Conservation (phyloP, 768 basidiomycete species). For the Calocera cornea region DNA sequence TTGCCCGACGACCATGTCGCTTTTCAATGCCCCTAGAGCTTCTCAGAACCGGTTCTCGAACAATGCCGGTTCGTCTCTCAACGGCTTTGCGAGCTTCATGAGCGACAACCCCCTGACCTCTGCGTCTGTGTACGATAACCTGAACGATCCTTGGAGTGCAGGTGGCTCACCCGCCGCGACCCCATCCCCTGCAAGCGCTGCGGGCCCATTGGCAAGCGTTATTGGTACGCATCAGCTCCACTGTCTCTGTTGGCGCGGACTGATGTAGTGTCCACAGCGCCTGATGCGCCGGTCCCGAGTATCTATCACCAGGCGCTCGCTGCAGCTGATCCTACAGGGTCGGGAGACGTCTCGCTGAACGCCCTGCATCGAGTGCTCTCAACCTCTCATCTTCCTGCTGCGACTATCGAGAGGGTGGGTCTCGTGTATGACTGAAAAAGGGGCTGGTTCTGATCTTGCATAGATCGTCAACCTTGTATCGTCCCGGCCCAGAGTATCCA, state of each 20-base stretch:
- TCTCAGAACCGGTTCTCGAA: neutral
- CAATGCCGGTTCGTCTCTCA: neutral
- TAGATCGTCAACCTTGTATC: conserved; percentile 87
- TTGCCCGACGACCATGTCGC: neutral
- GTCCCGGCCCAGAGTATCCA: conserved; percentile 64
- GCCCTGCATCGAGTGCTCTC: conserved; percentile 65
- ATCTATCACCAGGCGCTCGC: conserved; percentile 64
- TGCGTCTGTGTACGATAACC: conserved; percentile 12
- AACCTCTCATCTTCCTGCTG: conserved; percentile 66
- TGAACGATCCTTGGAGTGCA: conserved; percentile 9
- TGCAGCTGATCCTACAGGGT: conserved; percentile 52
- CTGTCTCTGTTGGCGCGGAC: neutral
- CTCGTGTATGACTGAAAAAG: conserved; percentile 1
- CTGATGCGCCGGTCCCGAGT: conserved; percentile 65
- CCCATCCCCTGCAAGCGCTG: conserved; percentile 13
- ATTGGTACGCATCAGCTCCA: conserved; percentile 9
- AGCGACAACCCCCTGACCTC: conserved; percentile 13
- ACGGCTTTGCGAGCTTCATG: conserved; percentile 7
- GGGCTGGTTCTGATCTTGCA: neutral
- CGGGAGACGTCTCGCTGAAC: conserved; percentile 71
- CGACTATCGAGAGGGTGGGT: conserved; percentile 66
- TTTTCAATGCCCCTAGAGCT: neutral
- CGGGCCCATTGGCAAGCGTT: conserved; percentile 11
- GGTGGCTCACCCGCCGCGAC: conserved; percentile 5
- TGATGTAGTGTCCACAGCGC: conserved; percentile 27